Evolutionary conservation across 768 basidiomycete genomes (phyloP), one percentile per base, ranked within the genome.

Genomic region (Trametes sanguinea): DNA sequence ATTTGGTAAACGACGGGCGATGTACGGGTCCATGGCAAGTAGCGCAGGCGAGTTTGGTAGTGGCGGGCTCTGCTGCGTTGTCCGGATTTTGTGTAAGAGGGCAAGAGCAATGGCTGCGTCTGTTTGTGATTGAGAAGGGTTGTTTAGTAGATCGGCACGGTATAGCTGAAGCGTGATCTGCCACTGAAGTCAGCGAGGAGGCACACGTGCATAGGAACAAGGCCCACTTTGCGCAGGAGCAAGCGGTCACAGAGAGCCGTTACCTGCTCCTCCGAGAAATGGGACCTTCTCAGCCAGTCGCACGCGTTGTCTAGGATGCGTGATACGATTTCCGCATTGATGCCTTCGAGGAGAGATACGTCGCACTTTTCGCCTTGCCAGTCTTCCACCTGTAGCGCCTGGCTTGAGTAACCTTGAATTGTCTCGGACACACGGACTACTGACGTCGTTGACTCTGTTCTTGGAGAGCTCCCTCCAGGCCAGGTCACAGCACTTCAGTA

Each of bases 291-390:
- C 4, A 94, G 70, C 89, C 91, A 94, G 22, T 70, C 63, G 13
- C 80, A 77, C 0, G 90, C 89, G 11, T 82, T 79, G 43, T 90
- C 85, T 14, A 94, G 72, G 55, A 78, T 76, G 16, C 76, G 72
- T 6, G 88, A 60, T 29, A 90, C 73, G 58, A 81, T 79, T 50
- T 77, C 76, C 16, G 83, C 81, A 16, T 85, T 80, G 30, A 87
- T 72, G 6, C 81, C 79, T 74, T 95, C 90, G 9, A 87, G 78
- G 4, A 95, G 77, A 0, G 86, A 83, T 0, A 95, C 80, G 17
- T 93, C 93, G 67, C 87, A 89, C 75, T 94, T 95, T 65, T 97
- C 94, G 60, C 89, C 82, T 72, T 93, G 91, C 87, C 91, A 93
- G 68, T 94, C 92, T 78, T 94, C 93, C 62, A 83, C 79, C 92